Evolutionary conservation across 2,329 filamentous ascomycete genomes (phyloP), one percentile per base, ranked within the genome.

Genomic region (Xylaria sp.): DNA sequence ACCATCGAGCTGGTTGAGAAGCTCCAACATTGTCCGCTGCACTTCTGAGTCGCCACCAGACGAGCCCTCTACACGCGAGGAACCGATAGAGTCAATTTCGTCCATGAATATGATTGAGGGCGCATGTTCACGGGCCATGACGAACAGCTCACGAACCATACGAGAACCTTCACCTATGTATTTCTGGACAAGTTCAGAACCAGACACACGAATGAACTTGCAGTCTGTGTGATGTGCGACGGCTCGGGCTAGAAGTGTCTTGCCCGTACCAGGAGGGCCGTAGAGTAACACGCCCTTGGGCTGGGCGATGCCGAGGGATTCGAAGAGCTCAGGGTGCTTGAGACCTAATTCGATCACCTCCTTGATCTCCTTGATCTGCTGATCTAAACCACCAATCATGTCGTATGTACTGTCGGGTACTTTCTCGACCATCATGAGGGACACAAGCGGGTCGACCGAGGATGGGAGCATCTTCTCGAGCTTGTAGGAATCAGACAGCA

Each of bases 91-190:
- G 85, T 99, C 96, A 81, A 99, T 98, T 82, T 99, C 96, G 81
- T 99, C 96, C 96, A 99, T 99, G 86, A 99, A 99, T 82, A 99
- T 99, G 83, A 99, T 99, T 73, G 93, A 97, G 25, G 96, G 96
- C 0, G 96, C 96, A 76, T 99, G 96, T 80, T 99, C 96, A 82
- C 96, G 89, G 32, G 96, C 96, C 96, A 99, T 99, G 79, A 99
- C 93, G 86, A 99, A 99, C 60, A 99, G 87, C 83, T 99, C 96
- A 78, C 96, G 93, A 72, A 99, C 96, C 96, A 99, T 99, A 76
- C 96, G 91, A 75, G 92, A 96, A 78, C 96, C 96, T 81, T 99
- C 96, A 78, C 96, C 96, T 76, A 99, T 99, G 83, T 99, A 99
- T 84, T 99, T 99, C 80, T 99, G 96, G 73, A 99, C 96, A 78